phyloP scores from a whole-genome alignment of 768 basidiomycete genomes.

The Jaapia argillacea region DNA sequence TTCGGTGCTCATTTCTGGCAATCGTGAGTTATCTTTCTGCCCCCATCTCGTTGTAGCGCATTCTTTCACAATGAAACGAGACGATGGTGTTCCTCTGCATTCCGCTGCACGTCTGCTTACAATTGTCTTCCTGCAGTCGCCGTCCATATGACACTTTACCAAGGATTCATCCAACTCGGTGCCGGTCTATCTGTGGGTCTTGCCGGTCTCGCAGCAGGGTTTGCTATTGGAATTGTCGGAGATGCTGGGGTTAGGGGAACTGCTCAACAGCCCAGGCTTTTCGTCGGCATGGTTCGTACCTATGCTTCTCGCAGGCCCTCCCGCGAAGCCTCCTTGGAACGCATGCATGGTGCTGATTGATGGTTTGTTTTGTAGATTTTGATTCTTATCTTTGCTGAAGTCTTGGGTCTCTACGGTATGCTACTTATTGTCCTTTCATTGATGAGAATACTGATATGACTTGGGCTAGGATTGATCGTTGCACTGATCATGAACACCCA shows the following conservation, averaged over 20 bases:
- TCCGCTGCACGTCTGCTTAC: too few species aligned
- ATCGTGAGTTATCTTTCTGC: slow-evolving; percentile 45
- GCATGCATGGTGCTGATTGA: too few species aligned
- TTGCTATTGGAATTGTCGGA: slow-evolving; percentile 97
- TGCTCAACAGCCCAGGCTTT: slow-evolving; percentile 90
- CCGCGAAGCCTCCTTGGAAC: neutral
- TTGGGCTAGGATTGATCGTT: slow-evolving; percentile 63
- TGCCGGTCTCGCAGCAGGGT: slow-evolving; percentile 93
- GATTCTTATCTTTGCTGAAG: slow-evolving; percentile 97
- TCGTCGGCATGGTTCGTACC: slow-evolving; percentile 78
- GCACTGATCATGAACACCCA: slow-evolving; percentile 93
- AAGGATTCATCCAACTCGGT: slow-evolving; percentile 90
- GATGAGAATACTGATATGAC: slow-evolving; percentile 29
- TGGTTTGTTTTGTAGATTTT: slow-evolving; percentile 50
- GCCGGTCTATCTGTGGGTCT: slow-evolving; percentile 89
- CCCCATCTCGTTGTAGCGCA: neutral
- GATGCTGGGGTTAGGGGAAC: slow-evolving; percentile 98
- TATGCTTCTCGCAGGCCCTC: neutral
- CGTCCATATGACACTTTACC: slow-evolving; percentile 79
- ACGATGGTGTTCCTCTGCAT: too few species aligned
- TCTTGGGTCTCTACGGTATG: slow-evolving; percentile 84
- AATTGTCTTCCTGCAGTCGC: slow-evolving; percentile 49
- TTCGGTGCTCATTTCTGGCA: slow-evolving; percentile 88
- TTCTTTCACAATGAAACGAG: too few species aligned
- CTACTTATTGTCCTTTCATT: slow-evolving; percentile 45